Base-by-base conservation (phyloP, 2,329 filamentous ascomycete species). In the Ambrosiella xylebori region DNA sequence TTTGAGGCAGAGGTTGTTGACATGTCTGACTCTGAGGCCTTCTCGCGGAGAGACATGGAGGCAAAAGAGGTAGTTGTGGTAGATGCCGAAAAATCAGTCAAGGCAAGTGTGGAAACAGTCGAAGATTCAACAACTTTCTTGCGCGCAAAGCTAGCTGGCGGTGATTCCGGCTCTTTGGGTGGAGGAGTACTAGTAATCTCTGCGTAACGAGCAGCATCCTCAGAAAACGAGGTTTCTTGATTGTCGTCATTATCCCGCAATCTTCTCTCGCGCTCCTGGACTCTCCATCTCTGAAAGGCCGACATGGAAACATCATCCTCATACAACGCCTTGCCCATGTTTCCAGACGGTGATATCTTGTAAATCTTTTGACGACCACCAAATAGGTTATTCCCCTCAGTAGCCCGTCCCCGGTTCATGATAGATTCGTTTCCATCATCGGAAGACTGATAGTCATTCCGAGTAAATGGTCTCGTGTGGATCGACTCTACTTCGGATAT, bases 281-380 rank as follows among this genome's bases (percentile, higher is more conserved):
- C 75, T 58, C 83, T 78, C 71, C 87, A 80, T 65, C 80, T 85
- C 65, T 95, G 89, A 65, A 95, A 96, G 7, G 86, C 78, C 1
- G 90, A 95, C 68, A 85, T 72, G 35, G 83, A 54, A 15, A 96
- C 79, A 68, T 98, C 93, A 63, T 93, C 84, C 35, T 94, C 89
- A 66, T 96, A 97, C 1, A 95, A 69, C 0, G 82, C 77, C 62
- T 80, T 83, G 27, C 78, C 86, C 86, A 51, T 75, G 12, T 67
- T 66, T 17, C 69, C 68, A 35, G 76, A 75, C 2, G 73, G 74
- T 0, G 86, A 76, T 62, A 95, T 86, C 68, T 88, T 90, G 70
- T 94, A 97, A 41, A 97, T 84, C 72, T 97, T 97, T 68, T 97
- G 93, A 50, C 93, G 82, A 13, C 93, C 93, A 59, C 93, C 93